A percentile compares a stretch with the other conserved stretches of the same genome.
Evolutionary conservation across 768 basidiomycete genomes (phyloP).

Genomic region (Amanita phalloides): DNA sequence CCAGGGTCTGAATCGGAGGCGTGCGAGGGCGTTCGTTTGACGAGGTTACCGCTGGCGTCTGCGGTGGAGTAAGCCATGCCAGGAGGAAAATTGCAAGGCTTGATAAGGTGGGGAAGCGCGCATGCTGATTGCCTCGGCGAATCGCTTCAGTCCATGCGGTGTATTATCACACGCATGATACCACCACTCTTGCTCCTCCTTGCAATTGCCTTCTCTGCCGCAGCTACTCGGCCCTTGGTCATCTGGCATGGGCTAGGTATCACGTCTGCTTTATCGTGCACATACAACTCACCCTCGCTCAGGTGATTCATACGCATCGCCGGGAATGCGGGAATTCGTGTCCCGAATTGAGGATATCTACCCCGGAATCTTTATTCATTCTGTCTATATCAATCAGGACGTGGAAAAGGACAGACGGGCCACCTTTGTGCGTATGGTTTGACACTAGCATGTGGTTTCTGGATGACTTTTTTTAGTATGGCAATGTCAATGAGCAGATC

Average conservation of each 20-base stretch:
- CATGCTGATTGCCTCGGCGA: background rate
- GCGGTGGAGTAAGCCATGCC: background rate
- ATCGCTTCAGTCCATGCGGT: background rate
- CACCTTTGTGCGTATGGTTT: constrained; percentile 47
- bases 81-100: background rate
- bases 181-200: background rate
- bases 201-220: background rate
- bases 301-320: constrained; percentile 70
- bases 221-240: constrained; percentile 42
- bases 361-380: constrained; percentile 71
- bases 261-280: background rate
- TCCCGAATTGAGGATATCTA: constrained; percentile 48
- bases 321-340: constrained; percentile 63
- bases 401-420: constrained; percentile 54
- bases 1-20: constrained; percentile 11
- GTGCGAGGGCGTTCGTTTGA: constrained; percentile 10
- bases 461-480: constrained; percentile 43
- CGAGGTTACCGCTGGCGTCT: background rate
- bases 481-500: constrained; percentile 66
- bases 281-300: constrained; percentile 23
- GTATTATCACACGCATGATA: background rate
- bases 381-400: constrained; percentile 56
- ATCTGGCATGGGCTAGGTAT: constrained; percentile 69
- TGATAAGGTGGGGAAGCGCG: background rate
- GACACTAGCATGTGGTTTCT: background rate